Base-by-base conservation (phyloP, 371 early-diverging fungal genomes). In the Lichtheimia corymbifera region DNA sequence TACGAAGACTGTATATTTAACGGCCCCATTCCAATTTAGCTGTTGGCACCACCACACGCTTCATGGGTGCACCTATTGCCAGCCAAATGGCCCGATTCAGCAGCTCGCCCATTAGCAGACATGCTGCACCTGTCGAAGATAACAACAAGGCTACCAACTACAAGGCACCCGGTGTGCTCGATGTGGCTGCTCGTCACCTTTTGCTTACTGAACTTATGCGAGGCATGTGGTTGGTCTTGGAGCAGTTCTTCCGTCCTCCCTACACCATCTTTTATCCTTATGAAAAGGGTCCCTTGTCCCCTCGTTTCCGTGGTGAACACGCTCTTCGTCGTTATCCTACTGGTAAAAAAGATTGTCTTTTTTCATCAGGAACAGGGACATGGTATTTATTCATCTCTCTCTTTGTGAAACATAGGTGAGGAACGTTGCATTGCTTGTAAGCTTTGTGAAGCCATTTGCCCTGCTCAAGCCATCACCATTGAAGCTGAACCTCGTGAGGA, bases 381-480 rank as follows among this genome's bases (percentile, higher is more conserved):
- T 45, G 13, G 1, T 13, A 2, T 13, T 18, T 18, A 17, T 11
- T n/a, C 62, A 28, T 50, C 7, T 9, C 1, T 35, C 6, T 12
- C 6, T 12, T 43, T 18, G 4, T 35, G 35, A 35, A 35, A 35
- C 35, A 35, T 69, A 91, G 97, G 97, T 65, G 97, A 97, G 75
- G 97, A 97, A 79, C 91, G 98, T 50, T 98, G 97, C 76, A 98
- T 98, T 84, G 94, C 97, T 22, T 98, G 98, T 81, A 98, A 98
- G 73, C 81, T 98, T 50, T 98, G 98, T 71, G 97, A 98, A 71
- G 98, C 97, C 72, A 90, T 98, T 54, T 98, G 98, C 76, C 97
- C 98, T 20, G 98, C 97, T 15, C 96, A 96, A 80, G 98, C 98
- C 27, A 98, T 98, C 67, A 98, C 98, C n/a, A 98, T 98, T 63